Percentiles rank a stretch among this genome's conserved stretches.
Conservation (phyloP, 1,284 basidiomycete species). For the Fomitopsis schrenkii region DNA sequence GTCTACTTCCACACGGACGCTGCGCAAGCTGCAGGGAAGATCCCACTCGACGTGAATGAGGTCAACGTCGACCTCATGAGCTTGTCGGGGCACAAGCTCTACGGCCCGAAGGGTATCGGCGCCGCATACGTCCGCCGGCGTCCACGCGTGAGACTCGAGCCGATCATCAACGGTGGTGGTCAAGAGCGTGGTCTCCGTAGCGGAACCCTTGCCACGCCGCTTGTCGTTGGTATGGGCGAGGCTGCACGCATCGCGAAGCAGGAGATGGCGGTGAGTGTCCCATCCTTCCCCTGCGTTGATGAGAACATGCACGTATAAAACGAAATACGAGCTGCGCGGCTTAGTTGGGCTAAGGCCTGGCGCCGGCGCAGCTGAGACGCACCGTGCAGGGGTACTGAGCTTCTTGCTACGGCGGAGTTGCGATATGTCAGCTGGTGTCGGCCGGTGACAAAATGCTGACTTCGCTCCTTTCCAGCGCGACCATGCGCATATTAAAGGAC, state of each 20-base stretch:
- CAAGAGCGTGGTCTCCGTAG: slow-evolving; percentile 96
- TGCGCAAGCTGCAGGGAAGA: slow-evolving; percentile 93
- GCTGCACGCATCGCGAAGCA: slow-evolving; percentile 88
- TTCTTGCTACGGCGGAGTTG: slow-evolving; percentile 6
- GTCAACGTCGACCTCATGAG: slow-evolving; percentile 96
- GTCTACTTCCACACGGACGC: slow-evolving; percentile 98
- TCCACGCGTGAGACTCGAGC: slow-evolving; percentile 93
- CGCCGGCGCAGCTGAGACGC: slow-evolving; percentile 58
- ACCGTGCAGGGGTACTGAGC: slow-evolving; percentile 90
- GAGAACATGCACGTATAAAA: slow-evolving; percentile 39
- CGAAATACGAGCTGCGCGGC: slow-evolving; percentile 26
- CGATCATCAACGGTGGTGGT: slow-evolving; percentile 93
- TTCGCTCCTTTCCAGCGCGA: slow-evolving; percentile 57
- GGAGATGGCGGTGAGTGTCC: slow-evolving; percentile 84
- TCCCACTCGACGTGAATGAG: slow-evolving; percentile 90
- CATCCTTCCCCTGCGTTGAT: slow-evolving; percentile 36
- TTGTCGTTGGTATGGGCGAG: slow-evolving; percentile 94
- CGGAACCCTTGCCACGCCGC: slow-evolving; percentile 88
- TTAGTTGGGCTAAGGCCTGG: slow-evolving; percentile 12
- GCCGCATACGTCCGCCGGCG: slow-evolving; percentile 92
- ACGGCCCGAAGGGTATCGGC: slow-evolving; percentile 97
- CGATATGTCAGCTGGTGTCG: neutral
- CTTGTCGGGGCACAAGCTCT: slow-evolving; percentile 97
- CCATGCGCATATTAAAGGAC: slow-evolving; percentile 69
- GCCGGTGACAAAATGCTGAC: neutral